Conservation (phyloP, 305 asterid genomes). For the Plantago lanceolata region DNA sequence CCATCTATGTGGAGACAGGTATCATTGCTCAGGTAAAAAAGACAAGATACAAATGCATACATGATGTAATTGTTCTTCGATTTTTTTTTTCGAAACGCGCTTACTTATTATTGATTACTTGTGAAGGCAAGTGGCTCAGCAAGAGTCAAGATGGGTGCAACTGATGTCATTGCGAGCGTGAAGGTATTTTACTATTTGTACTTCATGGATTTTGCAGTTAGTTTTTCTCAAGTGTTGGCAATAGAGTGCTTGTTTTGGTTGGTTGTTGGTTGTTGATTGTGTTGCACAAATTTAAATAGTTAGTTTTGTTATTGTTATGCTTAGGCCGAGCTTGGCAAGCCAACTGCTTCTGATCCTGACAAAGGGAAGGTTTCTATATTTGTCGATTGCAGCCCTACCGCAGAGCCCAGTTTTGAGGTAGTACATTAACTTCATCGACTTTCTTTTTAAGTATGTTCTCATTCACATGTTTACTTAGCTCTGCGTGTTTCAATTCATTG, state of each 20-base stretch:
- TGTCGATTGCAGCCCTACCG: slow-evolving; percentile 88
- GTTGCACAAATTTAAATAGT: too few species aligned
- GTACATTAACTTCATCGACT: slow-evolving; percentile 20
- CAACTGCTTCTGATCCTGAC: slow-evolving; percentile 59
- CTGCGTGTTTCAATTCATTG: neutral
- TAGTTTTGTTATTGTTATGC: too few species aligned
- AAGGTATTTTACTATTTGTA: slow-evolving; percentile 46
- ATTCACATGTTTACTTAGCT: neutral
- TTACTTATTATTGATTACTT: too few species aligned
- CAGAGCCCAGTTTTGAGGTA: slow-evolving; percentile 84
- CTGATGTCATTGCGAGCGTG: slow-evolving; percentile 79
- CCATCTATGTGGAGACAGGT: slow-evolving; percentile 67
- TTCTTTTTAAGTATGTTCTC: slow-evolving; percentile 6
- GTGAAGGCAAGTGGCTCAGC: slow-evolving; percentile 86
- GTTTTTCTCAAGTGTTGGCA: too few species aligned
- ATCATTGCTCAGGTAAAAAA: slow-evolving; percentile 70
- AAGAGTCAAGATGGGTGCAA: slow-evolving; percentile 73
- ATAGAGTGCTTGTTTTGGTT: too few species aligned
- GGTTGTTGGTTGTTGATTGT: too few species aligned
- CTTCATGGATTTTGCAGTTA: too few species aligned
- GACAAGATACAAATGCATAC: neutral
- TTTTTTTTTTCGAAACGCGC: too few species aligned
- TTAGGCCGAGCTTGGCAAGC: slow-evolving; percentile 93
- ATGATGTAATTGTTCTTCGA: neutral
- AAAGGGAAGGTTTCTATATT: slow-evolving; percentile 71